A percentile compares a stretch with the other conserved stretches of the same genome.
These are phyloP conservation scores for Cajanus cajan DNA, from an alignment of 306 rosid genomes.

Conservation along the genomic window DNA sequence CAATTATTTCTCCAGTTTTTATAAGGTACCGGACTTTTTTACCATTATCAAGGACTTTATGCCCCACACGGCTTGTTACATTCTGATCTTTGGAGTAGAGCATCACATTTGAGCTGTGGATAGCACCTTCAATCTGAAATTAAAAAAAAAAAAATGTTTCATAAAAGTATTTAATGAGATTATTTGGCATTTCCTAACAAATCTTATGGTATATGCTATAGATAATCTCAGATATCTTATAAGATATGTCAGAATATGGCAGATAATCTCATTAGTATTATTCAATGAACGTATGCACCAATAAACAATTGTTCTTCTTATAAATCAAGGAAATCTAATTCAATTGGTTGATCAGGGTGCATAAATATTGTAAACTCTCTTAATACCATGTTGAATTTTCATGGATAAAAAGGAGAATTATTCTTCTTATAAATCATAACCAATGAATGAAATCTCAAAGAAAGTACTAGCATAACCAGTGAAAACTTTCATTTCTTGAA, in stretches of 20 bases:
- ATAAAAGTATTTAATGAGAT: too few species aligned
- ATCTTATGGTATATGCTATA: too few species aligned
- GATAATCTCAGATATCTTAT: too few species aligned
- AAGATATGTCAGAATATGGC: too few species aligned
- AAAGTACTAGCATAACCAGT: neutral
- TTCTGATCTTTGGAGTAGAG: conserved; percentile 87
- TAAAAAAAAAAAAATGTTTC: neutral
- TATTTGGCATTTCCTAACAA: too few species aligned
- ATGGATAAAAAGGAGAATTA: neutral
- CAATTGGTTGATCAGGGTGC: too few species aligned
- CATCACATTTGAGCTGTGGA: conserved; percentile 99
- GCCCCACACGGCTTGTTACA: conserved; percentile 93
- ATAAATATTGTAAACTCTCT: too few species aligned
- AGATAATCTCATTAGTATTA: conserved; percentile 27
- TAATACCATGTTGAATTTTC: too few species aligned
- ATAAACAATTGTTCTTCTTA: neutral
- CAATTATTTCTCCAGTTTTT: conserved; percentile 92
- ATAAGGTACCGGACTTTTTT: conserved; percentile 79
- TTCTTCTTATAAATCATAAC: neutral
- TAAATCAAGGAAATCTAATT: neutral
- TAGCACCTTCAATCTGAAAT: conserved; percentile 78
- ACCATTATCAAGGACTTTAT: conserved; percentile 78
- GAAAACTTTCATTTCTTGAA: neutral
- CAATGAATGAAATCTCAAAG: neutral
- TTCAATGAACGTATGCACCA: neutral